Evolutionary conservation across 371 early-diverging fungal species (phyloP).

Genomic region (Mucor irregularis): DNA sequence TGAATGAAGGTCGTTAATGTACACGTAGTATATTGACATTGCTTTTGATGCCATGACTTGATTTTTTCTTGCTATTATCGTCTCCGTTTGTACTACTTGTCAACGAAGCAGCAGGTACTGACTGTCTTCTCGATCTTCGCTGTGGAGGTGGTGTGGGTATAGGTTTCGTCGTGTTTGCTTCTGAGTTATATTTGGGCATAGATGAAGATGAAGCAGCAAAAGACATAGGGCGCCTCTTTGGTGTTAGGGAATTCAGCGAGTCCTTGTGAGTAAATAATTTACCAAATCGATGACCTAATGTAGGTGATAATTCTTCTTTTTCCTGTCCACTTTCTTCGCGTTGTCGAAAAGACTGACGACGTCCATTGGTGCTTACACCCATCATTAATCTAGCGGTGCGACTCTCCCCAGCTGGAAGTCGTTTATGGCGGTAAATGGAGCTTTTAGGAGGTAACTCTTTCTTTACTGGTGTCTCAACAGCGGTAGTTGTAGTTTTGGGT

Average conservation of each 20-base stretch:
- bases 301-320: constrained; percentile 3
- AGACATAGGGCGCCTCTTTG: constrained; percentile 30
- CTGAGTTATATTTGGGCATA: constrained; percentile 13
- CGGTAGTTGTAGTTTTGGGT: constrained; percentile 5
- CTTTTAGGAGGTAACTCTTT: constrained; percentile 24
- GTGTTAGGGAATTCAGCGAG: background rate
- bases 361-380: constrained; percentile 42
- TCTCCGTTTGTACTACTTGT: constrained; percentile 5
- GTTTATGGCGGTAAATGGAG: constrained; percentile 35
- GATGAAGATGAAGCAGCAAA: constrained; percentile 15
- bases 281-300: constrained; percentile 14
- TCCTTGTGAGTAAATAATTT: constrained; percentile 1
- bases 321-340: constrained; percentile 8
- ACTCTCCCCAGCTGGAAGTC: constrained; percentile 35
- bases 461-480: constrained; percentile 1
- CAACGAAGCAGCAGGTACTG: constrained; percentile 23
- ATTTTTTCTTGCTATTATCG: background rate
- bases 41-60: constrained; percentile 10
- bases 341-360: constrained; percentile 21
- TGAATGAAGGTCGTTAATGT: constrained; percentile 24
- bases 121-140: constrained; percentile 18
- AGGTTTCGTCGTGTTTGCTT: constrained; percentile 13
- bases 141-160: constrained; percentile 1
- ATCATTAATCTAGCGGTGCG: constrained; percentile 46
- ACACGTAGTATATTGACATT: constrained; percentile 34